Conservation (phyloP, 202 grass and related monocot species). For the Digitaria exilis region DNA sequence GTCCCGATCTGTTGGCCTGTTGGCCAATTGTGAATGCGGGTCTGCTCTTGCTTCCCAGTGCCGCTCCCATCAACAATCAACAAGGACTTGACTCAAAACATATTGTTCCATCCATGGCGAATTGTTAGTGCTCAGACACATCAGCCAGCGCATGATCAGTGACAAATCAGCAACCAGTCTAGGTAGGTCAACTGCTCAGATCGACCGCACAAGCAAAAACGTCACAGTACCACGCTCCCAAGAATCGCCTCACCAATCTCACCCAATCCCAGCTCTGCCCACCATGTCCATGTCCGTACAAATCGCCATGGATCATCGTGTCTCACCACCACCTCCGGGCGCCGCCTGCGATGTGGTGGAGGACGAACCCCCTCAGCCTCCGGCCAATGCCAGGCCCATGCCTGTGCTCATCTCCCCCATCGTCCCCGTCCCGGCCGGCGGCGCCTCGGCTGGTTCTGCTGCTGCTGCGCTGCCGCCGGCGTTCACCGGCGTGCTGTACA, state of each 20-base stretch:
- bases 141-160: background rate
- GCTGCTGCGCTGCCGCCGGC: background rate
- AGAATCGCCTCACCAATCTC: background rate
- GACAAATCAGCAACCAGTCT: constrained; percentile 4
- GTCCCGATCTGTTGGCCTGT: background rate
- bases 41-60: background rate
- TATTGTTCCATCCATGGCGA: background rate
- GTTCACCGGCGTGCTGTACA: constrained; percentile 23
- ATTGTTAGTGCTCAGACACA: background rate
- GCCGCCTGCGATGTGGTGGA: background rate
- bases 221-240: background rate
- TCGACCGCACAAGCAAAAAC: background rate
- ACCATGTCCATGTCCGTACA: constrained; percentile 24
- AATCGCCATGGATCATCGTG: background rate
- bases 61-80: background rate
- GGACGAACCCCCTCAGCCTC: background rate
- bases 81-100: background rate
- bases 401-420: background rate
- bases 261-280: background rate
- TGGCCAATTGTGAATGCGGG: background rate
- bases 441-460: background rate
- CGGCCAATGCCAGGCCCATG: background rate
- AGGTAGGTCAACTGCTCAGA: background rate
- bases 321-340: background rate
- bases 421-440: background rate